Evolutionary conservation across 2,329 filamentous ascomycete genomes (phyloP).

Genomic region (Fusarium sororula): DNA sequence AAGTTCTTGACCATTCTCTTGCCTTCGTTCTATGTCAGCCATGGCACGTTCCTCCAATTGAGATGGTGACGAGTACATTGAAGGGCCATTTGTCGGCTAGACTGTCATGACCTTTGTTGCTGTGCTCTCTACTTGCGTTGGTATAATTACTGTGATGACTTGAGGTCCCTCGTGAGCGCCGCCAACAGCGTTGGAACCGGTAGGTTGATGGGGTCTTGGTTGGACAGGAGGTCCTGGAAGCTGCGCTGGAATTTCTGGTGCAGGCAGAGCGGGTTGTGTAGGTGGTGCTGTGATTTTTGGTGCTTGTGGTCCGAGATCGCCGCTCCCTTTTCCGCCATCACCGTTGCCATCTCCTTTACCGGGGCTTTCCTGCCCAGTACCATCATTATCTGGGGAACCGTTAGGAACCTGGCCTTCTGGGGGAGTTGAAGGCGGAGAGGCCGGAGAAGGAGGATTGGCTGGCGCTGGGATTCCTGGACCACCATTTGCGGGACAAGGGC

Average conservation of each 20-base stretch:
- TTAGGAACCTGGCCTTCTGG: background rate
- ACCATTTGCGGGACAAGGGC: background rate
- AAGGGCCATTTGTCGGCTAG: constrained; percentile 17
- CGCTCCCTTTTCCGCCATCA: background rate
- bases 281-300: background rate
- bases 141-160: constrained; percentile 39
- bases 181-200: background rate
- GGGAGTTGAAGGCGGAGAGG: background rate
- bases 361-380: background rate
- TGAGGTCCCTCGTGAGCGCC: constrained; percentile 6
- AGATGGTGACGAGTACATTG: constrained; percentile 1
- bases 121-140: constrained; percentile 29
- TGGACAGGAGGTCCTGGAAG: background rate
- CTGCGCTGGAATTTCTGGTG: background rate
- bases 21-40: background rate
- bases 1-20: background rate
- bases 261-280: background rate
- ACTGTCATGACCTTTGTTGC: constrained; percentile 30
- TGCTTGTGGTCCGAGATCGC: background rate
- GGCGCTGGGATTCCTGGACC: background rate
- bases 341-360: background rate
- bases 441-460: background rate
- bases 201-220: background rate
- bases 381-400: background rate
- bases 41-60: background rate